Conservation (phyloP, 1,139 yeast species). For the Blastobotrys serpentis region DNA sequence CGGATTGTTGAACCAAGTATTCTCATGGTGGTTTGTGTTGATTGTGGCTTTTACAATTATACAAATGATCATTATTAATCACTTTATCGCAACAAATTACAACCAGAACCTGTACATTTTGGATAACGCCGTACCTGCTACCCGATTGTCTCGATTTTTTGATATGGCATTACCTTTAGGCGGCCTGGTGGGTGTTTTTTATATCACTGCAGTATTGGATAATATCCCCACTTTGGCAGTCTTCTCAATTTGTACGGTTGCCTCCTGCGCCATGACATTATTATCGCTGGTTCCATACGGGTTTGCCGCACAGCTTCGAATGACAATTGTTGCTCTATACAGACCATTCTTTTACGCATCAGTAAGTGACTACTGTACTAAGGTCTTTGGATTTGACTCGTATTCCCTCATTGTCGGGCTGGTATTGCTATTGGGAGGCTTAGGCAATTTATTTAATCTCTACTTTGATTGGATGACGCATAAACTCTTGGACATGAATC, state of each 20-base stretch:
- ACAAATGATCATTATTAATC: conserved; percentile 88
- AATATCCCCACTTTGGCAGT: conserved; percentile 63
- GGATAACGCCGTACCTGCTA: conserved; percentile 53
- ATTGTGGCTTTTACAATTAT: conserved; percentile 78
- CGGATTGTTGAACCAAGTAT: conserved; percentile 60
- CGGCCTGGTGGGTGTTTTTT: conserved; percentile 79
- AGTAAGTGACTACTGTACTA: conserved; percentile 85
- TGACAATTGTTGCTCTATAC: conserved; percentile 70
- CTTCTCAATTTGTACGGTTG: conserved; percentile 50
- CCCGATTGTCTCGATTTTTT: conserved; percentile 65
- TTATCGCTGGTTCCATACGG: conserved; percentile 60
- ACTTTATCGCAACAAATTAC: conserved; percentile 83
- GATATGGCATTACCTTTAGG: conserved; percentile 87
- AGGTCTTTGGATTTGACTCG: conserved; percentile 88
- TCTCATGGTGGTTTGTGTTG: conserved; percentile 73
- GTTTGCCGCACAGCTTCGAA: conserved; percentile 57
- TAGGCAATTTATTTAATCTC: conserved; percentile 71
- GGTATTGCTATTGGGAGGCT: conserved; percentile 75
- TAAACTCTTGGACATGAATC: conserved; percentile 63
- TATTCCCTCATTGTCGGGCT: conserved; percentile 93
- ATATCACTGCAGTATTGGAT: conserved; percentile 80
- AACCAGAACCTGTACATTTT: conserved; percentile 74
- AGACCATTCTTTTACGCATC: conserved; percentile 93
- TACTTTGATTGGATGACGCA: conserved; percentile 64
- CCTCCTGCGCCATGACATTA: conserved; percentile 63